Evolutionary conservation across 164 flowering plant species (phyloP), one percentile per base, ranked within the genome.

Genomic region (Umbellularia californica): DNA sequence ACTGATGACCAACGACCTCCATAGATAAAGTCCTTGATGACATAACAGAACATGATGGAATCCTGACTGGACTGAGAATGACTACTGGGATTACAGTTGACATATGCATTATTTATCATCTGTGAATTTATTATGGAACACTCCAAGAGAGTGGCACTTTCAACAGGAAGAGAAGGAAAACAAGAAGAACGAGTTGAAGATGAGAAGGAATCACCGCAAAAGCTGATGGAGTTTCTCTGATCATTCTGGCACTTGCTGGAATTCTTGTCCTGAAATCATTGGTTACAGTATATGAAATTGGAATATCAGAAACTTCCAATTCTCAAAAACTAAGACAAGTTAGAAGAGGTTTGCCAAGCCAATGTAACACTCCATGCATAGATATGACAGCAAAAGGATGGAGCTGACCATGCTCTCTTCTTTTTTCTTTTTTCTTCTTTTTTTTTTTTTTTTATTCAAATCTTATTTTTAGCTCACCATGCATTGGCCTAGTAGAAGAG

Each of bases 21-120:
- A 75, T 90, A 84, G 84, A 90, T 92, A 2, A 94, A 95, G 75
- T 90, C 97, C 81, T 88, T 93, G 69, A 93, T 97, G 51, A 87
- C 86, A 77, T 92, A 92, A 51, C 91, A 82, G 72, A 93, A 86
- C 74, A 90, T 92, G 72, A 85, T 79, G 63, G 87, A 75, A 58
- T 80, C 87, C 52, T 86, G 76, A 20, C 85, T 86, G 47, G 80
- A 52, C 72, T 80, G 84, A 41, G 88, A 71, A 75, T 86, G 81
- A 52, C 77, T 82, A 76, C 87, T 78, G 24, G 84, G 77, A 60
- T 85, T 91, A 64, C 77, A 85, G 67, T 87, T 90, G 71, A 85
- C 28, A 27, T 83, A 63, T 83, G 73, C 83, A 41, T 35, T 58
- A 41, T 30, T 30, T 30, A 30, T 30, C 33, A 4, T 0, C 33